These are phyloP conservation scores for Polymyxa betae DNA, from an alignment of 208 protist species.

Conservation along the genomic window DNA sequence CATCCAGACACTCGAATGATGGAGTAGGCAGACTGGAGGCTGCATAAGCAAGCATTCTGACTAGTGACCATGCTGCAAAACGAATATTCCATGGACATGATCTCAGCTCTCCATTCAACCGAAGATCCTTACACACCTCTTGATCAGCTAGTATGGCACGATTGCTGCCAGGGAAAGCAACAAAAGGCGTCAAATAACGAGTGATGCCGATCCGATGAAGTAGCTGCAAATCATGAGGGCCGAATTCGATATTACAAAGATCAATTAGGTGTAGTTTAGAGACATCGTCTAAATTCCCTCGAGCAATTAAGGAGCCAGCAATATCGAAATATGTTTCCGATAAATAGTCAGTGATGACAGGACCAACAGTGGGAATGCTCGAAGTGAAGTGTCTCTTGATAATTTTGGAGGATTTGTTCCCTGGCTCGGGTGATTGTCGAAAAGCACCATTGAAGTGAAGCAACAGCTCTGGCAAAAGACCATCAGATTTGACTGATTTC, in stretches of 20 bases:
- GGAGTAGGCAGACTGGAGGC: neutral
- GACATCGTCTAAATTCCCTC: neutral
- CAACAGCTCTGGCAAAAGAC: constrained; percentile 30
- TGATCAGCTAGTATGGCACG: neutral
- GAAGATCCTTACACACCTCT: neutral
- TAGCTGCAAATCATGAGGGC: neutral
- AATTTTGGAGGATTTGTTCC: neutral
- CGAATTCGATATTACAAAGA: constrained; percentile 50
- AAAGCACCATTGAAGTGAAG: constrained; percentile 10
- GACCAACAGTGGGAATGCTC: constrained; percentile 15
- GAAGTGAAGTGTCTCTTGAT: constrained; percentile 3
- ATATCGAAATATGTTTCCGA: constrained; percentile 50
- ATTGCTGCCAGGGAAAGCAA: neutral
- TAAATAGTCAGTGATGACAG: neutral
- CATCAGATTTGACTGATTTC: neutral
- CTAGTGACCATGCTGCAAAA: neutral
- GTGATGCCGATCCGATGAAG: constrained; percentile 12
- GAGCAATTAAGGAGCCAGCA: neutral
- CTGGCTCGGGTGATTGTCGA: neutral
- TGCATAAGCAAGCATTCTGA: constrained; percentile 40
- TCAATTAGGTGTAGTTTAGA: constrained; percentile 8
- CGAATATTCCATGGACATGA: constrained; percentile 44
- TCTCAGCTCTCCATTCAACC: neutral
- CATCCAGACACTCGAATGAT: neutral
- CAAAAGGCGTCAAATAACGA: neutral